Conservation (phyloP, 768 basidiomycete species). For the Russula ochroleuca region DNA sequence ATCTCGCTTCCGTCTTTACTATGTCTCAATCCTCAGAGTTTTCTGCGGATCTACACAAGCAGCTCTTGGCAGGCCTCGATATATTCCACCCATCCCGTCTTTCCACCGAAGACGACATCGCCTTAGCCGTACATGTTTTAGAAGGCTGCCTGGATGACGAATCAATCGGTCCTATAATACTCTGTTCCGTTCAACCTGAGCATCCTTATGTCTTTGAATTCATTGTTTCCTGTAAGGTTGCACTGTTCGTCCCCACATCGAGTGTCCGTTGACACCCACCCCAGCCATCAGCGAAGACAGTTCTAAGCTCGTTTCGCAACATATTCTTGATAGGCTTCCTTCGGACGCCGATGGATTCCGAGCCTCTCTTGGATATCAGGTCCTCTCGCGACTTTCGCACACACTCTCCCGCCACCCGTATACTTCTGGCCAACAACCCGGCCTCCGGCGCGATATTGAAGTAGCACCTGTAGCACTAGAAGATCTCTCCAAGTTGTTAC, state of each 20-base stretch:
- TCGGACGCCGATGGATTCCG: background rate
- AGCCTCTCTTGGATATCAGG: background rate
- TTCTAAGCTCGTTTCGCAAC: background rate
- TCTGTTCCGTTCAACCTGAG: background rate
- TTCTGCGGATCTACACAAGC: background rate
- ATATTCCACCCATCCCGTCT: constrained; percentile 14
- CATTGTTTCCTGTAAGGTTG: constrained; percentile 10
- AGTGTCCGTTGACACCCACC: background rate
- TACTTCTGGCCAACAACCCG: constrained; percentile 1
- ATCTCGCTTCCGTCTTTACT: background rate
- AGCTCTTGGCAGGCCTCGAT: constrained; percentile 4
- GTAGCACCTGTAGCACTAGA: constrained; percentile 1
- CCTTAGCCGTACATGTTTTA: constrained; percentile 5
- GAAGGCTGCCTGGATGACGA: constrained; percentile 11
- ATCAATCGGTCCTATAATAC: constrained; percentile 15
- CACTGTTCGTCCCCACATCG: background rate
- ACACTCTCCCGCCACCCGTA: constrained; percentile 7
- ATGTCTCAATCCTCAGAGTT: constrained; percentile 5
- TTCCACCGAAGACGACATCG: background rate
- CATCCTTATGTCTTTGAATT: constrained; percentile 17
- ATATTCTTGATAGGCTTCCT: constrained; percentile 2
- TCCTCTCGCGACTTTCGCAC: constrained; percentile 10
- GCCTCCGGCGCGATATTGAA: background rate
- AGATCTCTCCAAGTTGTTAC: constrained; percentile 6
- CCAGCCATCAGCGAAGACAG: background rate